phyloP scores from a whole-genome alignment of 306 rosid genomes.

The Hippophae gyantsensis region DNA sequence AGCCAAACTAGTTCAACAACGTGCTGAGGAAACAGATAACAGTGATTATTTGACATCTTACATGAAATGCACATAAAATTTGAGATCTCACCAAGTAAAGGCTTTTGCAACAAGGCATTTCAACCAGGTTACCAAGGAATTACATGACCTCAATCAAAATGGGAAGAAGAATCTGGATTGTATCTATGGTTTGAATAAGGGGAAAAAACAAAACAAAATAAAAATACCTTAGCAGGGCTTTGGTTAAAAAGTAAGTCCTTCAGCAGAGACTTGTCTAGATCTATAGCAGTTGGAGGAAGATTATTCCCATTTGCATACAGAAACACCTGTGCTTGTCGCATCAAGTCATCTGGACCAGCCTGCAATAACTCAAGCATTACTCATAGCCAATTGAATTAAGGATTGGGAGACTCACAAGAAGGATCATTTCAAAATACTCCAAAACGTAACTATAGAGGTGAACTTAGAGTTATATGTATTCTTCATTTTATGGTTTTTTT shows the following conservation, averaged over 20 bases:
- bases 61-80: background rate
- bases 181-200: background rate
- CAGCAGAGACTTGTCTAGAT: constrained; percentile 60
- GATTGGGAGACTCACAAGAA: too few relatives aligned
- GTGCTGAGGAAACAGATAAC: too few relatives aligned
- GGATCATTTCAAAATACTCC: too few relatives aligned
- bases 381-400: constrained; percentile 4
- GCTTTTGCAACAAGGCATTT: background rate
- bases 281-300: constrained; percentile 78
- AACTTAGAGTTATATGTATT: too few relatives aligned
- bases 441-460: too few relatives aligned
- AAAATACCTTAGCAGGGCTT: constrained; percentile 77
- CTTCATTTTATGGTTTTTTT: too few relatives aligned
- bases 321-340: constrained; percentile 82
- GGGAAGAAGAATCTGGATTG: background rate
- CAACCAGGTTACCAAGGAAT: background rate
- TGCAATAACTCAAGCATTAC: constrained; percentile 31
- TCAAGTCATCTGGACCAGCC: constrained; percentile 72
- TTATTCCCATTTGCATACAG: constrained; percentile 74
- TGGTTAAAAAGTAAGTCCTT: constrained; percentile 79
- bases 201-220: background rate
- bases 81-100: too few relatives aligned
- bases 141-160: background rate
- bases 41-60: background rate
- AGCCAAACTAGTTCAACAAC: too few relatives aligned